These are phyloP conservation scores for Globisporangium carolinianum DNA, from an alignment of 352 stramenopile genomes.

Conservation along the genomic window DNA sequence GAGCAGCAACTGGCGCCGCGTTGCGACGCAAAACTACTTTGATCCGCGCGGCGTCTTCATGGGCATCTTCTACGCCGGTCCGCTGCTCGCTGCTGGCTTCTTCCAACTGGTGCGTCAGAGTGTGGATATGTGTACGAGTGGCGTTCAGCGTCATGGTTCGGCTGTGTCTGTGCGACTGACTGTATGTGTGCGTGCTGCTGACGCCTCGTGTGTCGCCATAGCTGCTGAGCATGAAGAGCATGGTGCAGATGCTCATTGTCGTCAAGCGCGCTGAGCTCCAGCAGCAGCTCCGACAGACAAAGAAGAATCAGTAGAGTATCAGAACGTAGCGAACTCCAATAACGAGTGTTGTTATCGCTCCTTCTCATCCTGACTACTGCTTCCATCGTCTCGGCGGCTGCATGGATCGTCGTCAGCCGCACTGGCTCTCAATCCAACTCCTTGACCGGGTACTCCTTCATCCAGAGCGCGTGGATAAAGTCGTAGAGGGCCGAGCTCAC, in stretches of 20 bases:
- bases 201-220: slow-evolving; percentile 13
- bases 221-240: slow-evolving; percentile 73
- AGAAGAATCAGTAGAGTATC: slow-evolving; percentile 30
- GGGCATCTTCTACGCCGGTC: slow-evolving; percentile 72
- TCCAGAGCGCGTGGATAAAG: slow-evolving; percentile 97
- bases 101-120: slow-evolving; percentile 52
- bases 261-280: slow-evolving; percentile 68
- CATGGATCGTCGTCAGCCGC: too few species aligned
- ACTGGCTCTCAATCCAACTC: slow-evolving; percentile 58
- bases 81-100: slow-evolving; percentile 67
- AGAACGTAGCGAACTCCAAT: slow-evolving; percentile 18
- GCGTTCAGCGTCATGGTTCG: too few species aligned
- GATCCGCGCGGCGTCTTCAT: slow-evolving; percentile 77
- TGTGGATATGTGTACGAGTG: background rate
- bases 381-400: background rate
- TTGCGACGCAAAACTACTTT: slow-evolving; percentile 83
- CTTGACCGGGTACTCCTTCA: slow-evolving; percentile 83
- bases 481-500: slow-evolving; percentile 83
- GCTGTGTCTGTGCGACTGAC: background rate
- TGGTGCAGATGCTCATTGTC: slow-evolving; percentile 72
- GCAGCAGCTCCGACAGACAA: slow-evolving; percentile 28
- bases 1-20: slow-evolving; percentile 41
- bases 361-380: slow-evolving; percentile 1
- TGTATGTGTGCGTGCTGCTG: background rate
- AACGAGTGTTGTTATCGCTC: slow-evolving; percentile 20